Percentiles rank a stretch among this genome's conserved stretches.
Evolutionary conservation across 805 yeast genomes (phyloP).

Genomic region (Saccharomyces paradoxus): DNA sequence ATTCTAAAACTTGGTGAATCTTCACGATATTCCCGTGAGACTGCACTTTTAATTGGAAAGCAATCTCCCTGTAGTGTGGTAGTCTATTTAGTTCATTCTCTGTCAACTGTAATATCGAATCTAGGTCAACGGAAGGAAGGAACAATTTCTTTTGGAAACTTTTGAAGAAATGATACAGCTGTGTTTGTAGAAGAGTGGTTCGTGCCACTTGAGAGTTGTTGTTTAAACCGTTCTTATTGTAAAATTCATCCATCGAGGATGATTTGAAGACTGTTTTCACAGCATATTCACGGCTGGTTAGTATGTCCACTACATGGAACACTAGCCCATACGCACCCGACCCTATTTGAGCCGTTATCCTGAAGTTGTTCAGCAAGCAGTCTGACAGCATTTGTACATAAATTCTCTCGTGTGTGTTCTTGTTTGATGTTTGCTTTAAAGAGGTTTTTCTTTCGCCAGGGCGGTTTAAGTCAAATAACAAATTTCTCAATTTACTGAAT

Average conservation of each 20-base stretch:
- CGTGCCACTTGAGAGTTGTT: slow-evolving; percentile 13
- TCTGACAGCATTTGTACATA: slow-evolving; percentile 12
- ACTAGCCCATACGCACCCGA: slow-evolving; percentile 84
- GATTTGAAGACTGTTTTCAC: slow-evolving; percentile 60
- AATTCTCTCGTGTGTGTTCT: not conserved
- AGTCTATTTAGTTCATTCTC: slow-evolving; percentile 29
- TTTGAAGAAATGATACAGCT: slow-evolving; percentile 21
- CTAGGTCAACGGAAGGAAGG: slow-evolving; percentile 22
- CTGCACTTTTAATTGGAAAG: slow-evolving; percentile 67
- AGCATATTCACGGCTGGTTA: slow-evolving; percentile 48
- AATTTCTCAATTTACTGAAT: not conserved
- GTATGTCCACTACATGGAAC: slow-evolving; percentile 53
- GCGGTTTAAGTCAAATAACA: not conserved
- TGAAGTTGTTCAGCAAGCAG: slow-evolving; percentile 24
- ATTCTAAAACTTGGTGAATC: slow-evolving; percentile 63
- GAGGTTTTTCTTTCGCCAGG: not conserved
- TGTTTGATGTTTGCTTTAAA: not conserved
- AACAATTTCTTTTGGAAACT: slow-evolving; percentile 16
- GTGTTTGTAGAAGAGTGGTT: slow-evolving; percentile 21
- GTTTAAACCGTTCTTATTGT: slow-evolving; percentile 12
- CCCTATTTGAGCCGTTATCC: slow-evolving; percentile 36
- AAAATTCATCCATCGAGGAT: slow-evolving; percentile 23
- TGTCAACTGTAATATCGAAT: slow-evolving; percentile 25
- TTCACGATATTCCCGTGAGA: slow-evolving; percentile 70
- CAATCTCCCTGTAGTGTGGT: slow-evolving; percentile 52